phyloP scores from a whole-genome alignment of 2,329 filamentous ascomycete species.

The Fonsecaea erecta region DNA sequence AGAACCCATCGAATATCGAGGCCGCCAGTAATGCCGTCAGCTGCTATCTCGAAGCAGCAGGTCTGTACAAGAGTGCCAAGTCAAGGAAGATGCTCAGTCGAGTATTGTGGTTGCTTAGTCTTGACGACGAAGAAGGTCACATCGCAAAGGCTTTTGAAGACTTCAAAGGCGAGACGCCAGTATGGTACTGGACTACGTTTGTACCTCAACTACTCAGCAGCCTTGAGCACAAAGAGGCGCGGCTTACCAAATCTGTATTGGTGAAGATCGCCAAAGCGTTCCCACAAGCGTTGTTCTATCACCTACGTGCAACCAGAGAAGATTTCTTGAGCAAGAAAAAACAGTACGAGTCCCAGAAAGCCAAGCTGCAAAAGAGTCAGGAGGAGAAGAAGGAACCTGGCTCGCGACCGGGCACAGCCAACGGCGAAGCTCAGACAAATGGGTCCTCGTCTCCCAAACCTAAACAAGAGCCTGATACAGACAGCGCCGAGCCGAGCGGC shows the following conservation, averaged over 20 bases:
- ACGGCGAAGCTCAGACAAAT: constrained; percentile 46
- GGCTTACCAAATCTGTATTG: constrained; percentile 81
- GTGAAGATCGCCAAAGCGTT: constrained; percentile 94
- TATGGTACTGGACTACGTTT: constrained; percentile 99
- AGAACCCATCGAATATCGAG: constrained; percentile 78
- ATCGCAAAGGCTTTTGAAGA: constrained; percentile 88
- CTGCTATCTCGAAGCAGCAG: constrained; percentile 93
- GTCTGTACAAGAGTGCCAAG: constrained; percentile 96
- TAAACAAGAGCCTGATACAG: constrained; percentile 60
- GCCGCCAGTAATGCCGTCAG: constrained; percentile 90
- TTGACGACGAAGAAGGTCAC: constrained; percentile 84
- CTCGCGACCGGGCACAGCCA: constrained; percentile 51
- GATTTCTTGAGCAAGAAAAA: constrained; percentile 94
- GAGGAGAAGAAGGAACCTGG: constrained; percentile 28
- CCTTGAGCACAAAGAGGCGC: constrained; percentile 86
- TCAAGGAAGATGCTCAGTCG: constrained; percentile 90
- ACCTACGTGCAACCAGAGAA: constrained; percentile 88
- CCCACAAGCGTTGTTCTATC: constrained; percentile 94
- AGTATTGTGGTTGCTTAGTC: constrained; percentile 91
- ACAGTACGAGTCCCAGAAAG: constrained; percentile 37
- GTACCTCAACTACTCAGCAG: constrained; percentile 95
- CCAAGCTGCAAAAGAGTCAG: constrained; percentile 28
- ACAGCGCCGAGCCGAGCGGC: constrained; percentile 50
- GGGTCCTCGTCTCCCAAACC: constrained; percentile 45
- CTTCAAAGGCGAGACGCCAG: constrained; percentile 95